Percentiles rank a stretch among this genome's conserved stretches.
phyloP scores from a whole-genome alignment of 192 early-diverging fungal genomes.

The Backusella tarrabulga region DNA sequence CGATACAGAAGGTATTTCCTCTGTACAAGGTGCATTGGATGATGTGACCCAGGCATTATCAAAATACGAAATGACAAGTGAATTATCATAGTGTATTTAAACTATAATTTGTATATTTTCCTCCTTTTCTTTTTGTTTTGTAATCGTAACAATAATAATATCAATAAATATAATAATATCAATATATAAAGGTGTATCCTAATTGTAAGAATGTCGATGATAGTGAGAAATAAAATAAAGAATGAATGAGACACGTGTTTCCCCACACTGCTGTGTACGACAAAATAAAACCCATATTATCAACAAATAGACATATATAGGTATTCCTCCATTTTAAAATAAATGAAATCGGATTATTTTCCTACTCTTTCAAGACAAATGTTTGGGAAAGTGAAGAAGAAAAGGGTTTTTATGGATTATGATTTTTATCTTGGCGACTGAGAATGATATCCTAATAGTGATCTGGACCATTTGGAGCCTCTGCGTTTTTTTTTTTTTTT shows the following conservation, averaged over 20 bases:
- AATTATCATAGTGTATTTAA: neutral
- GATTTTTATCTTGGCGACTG: neutral
- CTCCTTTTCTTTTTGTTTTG: neutral
- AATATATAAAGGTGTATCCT: neutral
- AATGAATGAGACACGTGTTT: neutral
- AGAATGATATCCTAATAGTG: neutral
- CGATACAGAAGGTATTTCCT: slow-evolving; percentile 9
- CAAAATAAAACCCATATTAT: neutral
- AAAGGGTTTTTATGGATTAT: neutral
- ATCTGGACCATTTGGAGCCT: neutral
- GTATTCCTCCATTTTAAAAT: neutral
- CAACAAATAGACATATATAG: neutral
- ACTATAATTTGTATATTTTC: neutral
- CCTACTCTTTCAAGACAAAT: neutral
- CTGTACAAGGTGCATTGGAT: slow-evolving; percentile 7
- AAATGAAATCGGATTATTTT: neutral
- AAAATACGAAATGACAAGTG: slow-evolving; percentile 19
- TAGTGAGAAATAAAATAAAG: neutral
- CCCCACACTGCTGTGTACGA: neutral
- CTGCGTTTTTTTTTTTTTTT: neutral
- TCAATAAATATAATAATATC: neutral
- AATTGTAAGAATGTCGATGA: neutral
- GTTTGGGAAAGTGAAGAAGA: neutral
- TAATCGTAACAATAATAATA: neutral
- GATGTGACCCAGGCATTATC: neutral